phyloP scores from a whole-genome alignment of 1,139 yeast species.

The Kodamaea derodonti region DNA sequence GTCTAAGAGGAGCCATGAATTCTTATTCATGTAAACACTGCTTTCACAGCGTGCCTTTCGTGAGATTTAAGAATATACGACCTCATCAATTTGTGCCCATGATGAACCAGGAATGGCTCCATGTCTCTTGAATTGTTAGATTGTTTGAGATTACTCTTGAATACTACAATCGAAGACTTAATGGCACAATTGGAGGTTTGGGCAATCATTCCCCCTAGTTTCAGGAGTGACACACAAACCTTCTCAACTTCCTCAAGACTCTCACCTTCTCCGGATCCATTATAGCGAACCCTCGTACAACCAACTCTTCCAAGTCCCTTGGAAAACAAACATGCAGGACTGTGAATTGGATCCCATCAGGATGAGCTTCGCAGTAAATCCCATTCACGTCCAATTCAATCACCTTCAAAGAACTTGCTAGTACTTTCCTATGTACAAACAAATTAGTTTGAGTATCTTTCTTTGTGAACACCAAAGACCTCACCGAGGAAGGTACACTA shows the following conservation, averaged over 20 bases:
- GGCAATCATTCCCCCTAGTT: no score
- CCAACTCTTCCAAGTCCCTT: background rate
- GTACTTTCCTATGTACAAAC: background rate
- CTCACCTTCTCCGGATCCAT: background rate
- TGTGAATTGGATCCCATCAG: background rate
- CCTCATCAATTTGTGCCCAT: no score
- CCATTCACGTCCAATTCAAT: slow-evolving; percentile 1
- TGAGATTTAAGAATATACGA: no score
- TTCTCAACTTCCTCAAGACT: background rate
- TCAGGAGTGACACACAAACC: no score
- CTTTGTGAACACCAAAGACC: background rate
- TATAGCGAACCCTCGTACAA: background rate
- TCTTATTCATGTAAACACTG: no score
- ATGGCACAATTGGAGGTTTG: no score
- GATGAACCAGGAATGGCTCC: no score
- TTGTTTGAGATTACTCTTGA: no score
- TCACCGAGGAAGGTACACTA: background rate
- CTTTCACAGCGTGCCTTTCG: no score
- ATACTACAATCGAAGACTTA: no score
- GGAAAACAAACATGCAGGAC: background rate
- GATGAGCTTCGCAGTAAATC: background rate
- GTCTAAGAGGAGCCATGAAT: no score
- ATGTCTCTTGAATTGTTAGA: no score
- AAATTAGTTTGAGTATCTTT: background rate
- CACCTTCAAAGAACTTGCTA: background rate